Percentiles rank a stretch among this genome's conserved stretches.
These are phyloP conservation scores for Hippophae tibetana DNA, from an alignment of 306 rosid species.

Conservation along the genomic window DNA sequence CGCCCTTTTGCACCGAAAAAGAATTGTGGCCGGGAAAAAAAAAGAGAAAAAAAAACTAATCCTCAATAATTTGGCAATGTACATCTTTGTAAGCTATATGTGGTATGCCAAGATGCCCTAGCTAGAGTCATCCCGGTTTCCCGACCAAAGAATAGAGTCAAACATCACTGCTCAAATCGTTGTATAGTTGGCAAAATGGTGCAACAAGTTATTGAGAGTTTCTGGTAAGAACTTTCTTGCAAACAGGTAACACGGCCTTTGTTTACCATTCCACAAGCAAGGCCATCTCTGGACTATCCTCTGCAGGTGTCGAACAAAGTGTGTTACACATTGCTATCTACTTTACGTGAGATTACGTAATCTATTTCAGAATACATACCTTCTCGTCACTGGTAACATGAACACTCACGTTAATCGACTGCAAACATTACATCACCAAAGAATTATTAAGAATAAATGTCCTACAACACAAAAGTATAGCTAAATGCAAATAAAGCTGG, in stretches of 20 bases:
- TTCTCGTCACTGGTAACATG: slow-evolving; percentile 85
- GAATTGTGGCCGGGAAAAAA: slow-evolving; percentile 29
- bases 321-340: slow-evolving; percentile 2
- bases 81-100: slow-evolving; percentile 42
- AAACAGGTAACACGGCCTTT: slow-evolving; percentile 86
- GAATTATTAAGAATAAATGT: slow-evolving; percentile 16
- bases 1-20: slow-evolving; percentile 26
- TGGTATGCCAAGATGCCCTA: slow-evolving; percentile 42
- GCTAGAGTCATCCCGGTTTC: slow-evolving; percentile 39
- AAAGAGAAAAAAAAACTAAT: slow-evolving; percentile 1
- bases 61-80: slow-evolving; percentile 56
- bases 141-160: slow-evolving; percentile 72
- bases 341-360: neutral
- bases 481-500: neutral
- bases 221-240: slow-evolving; percentile 91
- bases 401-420: slow-evolving; percentile 82
- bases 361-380: slow-evolving; percentile 36
- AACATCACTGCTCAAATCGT: slow-evolving; percentile 50
- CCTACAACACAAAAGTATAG: neutral
- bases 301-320: slow-evolving; percentile 16
- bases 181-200: slow-evolving; percentile 69
- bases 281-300: slow-evolving; percentile 92
- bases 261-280: slow-evolving; percentile 90
- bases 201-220: slow-evolving; percentile 54
- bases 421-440: slow-evolving; percentile 34